These are phyloP conservation scores for Ascomycota sp. DNA, from an alignment of 2,329 filamentous ascomycete genomes.

Conservation along the genomic window DNA sequence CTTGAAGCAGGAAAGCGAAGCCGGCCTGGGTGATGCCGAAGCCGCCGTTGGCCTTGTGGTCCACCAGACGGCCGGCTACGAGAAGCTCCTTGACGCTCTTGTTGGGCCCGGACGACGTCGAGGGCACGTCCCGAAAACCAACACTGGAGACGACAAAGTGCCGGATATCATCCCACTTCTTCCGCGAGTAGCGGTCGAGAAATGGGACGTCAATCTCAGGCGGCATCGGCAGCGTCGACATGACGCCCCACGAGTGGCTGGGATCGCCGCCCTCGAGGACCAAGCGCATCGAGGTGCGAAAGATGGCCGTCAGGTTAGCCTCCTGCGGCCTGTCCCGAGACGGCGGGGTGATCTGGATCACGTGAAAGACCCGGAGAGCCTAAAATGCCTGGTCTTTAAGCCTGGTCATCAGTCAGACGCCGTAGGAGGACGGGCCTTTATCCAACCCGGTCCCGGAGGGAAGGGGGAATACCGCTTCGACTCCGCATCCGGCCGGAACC, in stretches of 20 bases:
- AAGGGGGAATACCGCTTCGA: conserved; percentile 8
- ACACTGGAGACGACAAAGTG: conserved; percentile 83
- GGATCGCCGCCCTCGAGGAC: conserved; percentile 74
- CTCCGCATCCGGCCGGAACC: conserved; percentile 50
- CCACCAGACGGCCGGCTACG: conserved; percentile 61
- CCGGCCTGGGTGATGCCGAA: conserved; percentile 77
- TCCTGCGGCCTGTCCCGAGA: conserved; percentile 45
- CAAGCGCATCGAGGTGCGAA: conserved; percentile 63
- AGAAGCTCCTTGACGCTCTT: conserved; percentile 71
- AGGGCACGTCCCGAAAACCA: conserved; percentile 27
- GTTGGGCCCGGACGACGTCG: conserved; percentile 35
- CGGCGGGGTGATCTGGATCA: conserved; percentile 45
- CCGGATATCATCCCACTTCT: conserved; percentile 87
- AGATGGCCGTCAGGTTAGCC: conserved; percentile 61
- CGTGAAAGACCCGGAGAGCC: conserved; percentile 69
- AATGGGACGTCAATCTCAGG: conserved; percentile 46
- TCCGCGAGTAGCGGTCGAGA: conserved; percentile 68
- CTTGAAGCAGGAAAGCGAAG: conserved; percentile 86
- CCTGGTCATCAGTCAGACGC: too few relatives aligned
- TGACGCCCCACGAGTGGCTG: conserved; percentile 79
- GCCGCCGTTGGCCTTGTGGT: conserved; percentile 39
- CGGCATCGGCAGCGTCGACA: conserved; percentile 43
- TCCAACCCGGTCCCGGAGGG: too few relatives aligned
- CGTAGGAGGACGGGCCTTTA: too few relatives aligned
- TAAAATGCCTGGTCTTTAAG: conserved; percentile 70